phyloP scores from a whole-genome alignment of 2,329 filamentous ascomycete genomes.

The Zopfia rhizophila region DNA sequence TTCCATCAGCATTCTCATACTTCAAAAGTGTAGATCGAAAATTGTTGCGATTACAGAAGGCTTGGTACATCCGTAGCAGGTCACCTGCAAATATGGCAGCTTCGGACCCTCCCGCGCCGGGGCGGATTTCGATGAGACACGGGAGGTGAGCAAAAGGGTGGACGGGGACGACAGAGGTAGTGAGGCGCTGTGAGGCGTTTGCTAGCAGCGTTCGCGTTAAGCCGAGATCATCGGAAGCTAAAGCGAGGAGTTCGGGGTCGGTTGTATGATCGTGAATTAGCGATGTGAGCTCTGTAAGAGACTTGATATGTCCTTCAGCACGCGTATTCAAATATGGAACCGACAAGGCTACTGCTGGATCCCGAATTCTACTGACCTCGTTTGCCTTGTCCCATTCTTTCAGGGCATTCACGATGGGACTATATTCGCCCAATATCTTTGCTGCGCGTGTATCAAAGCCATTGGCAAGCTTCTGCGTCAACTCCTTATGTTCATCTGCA shows the following conservation, averaged over 20 bases:
- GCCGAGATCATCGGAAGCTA: slow-evolving; percentile 76
- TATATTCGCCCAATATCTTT: slow-evolving; percentile 67
- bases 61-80: slow-evolving; percentile 88
- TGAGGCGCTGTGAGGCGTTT: slow-evolving; percentile 73
- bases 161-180: slow-evolving; percentile 80
- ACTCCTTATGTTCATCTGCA: slow-evolving; percentile 64
- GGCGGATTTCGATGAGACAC: slow-evolving; percentile 90
- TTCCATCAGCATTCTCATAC: slow-evolving; percentile 78
- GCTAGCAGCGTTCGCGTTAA: slow-evolving; percentile 71
- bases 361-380: slow-evolving; percentile 59
- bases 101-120: slow-evolving; percentile 91
- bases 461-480: slow-evolving; percentile 62
- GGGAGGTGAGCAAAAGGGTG: slow-evolving; percentile 92
- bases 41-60: slow-evolving; percentile 76
- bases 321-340: background rate
- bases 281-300: slow-evolving; percentile 74
- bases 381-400: slow-evolving; percentile 68
- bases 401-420: slow-evolving; percentile 62
- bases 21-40: slow-evolving; percentile 77
- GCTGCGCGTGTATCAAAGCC: slow-evolving; percentile 67
- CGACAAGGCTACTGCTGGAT: background rate
- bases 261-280: slow-evolving; percentile 76
- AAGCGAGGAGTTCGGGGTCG: slow-evolving; percentile 67
- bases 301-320: slow-evolving; percentile 44
- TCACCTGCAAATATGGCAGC: slow-evolving; percentile 90